Evolutionary conservation across 495 filamentous ascomycete species (phyloP), one percentile per base, ranked within the genome.

Genomic region (Trichoderma asperelloides): DNA sequence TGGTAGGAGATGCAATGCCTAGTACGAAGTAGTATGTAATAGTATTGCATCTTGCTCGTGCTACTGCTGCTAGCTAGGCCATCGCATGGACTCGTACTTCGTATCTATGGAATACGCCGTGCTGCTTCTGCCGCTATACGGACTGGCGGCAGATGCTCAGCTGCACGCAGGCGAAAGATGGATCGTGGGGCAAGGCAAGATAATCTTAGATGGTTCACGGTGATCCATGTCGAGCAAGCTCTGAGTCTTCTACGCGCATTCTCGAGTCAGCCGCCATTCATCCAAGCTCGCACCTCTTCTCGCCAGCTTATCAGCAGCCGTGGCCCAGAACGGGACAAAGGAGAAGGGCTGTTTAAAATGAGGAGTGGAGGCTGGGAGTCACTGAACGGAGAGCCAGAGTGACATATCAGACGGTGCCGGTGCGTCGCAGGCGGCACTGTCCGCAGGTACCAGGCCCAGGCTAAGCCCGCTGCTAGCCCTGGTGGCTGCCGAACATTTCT

Each of bases 401-500:
- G 23, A 60, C 55, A n/a, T 12, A 25, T 25, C 23, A 25, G 55
- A 16, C 55, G 2, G 55, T 60, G 27, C 55, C 11, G 16, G 21
- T 18, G 25, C 25, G 0, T 2, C n/a, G 3, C 23, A 11, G 0
- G 25, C 55, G 11, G 21, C 55, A 60, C 55, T 23, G 55, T 25
- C 55, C 0, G 23, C 13, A 60, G 12, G 55, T 60, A 60, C 55
- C 55, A 2, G 27, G 55, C 55, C 23, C 21, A 25, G 55, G 23
- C 11, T 9, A 51, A n/a, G 23, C 25, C 23, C 55, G 23, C 23
- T 30, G 55, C 55, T 11, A 60, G 55, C 55, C 55, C 55, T 60
- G 55, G 55, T 28, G 55, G 55, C 55, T 60, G 55, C 55, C 55
- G 55, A 60, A 60, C 55, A 60, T 60, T 60, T 60, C 55, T 60